phyloP scores from a whole-genome alignment of 345 rosid genomes.

The Diplotaxis tenuifolia region DNA sequence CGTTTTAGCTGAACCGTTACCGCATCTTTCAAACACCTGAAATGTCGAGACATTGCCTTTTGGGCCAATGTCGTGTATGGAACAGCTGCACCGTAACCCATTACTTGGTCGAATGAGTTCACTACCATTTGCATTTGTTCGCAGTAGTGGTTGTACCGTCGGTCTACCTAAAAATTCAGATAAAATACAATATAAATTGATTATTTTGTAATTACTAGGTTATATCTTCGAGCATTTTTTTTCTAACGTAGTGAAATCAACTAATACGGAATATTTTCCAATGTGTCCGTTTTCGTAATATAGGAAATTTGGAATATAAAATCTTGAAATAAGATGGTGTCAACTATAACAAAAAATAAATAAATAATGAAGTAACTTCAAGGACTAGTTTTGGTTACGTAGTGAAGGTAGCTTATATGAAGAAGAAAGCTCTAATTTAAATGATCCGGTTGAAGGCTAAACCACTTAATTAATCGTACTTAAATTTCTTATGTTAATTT shows the following conservation, averaged over 20 bases:
- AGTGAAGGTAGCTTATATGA: constrained; percentile 32
- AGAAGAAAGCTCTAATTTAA: constrained; percentile 18
- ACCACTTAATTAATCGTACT: constrained; percentile 24
- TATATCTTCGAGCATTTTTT: background rate
- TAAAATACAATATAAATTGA: background rate
- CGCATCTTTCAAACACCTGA: constrained; percentile 87
- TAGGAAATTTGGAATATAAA: background rate
- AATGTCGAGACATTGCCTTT: constrained; percentile 98
- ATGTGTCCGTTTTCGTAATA: background rate
- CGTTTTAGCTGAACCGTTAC: constrained; percentile 68
- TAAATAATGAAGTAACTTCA: constrained; percentile 30
- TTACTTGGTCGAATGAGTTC: constrained; percentile 75
- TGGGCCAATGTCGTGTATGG: constrained; percentile 90
- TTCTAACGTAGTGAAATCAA: background rate
- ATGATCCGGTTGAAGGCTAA: constrained; percentile 24
- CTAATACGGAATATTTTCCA: background rate
- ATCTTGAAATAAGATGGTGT: constrained; percentile 18
- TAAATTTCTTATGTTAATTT: constrained; percentile 13
- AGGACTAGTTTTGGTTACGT: constrained; percentile 39
- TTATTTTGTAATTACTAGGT: background rate
- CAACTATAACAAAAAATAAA: no score
- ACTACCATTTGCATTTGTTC: constrained; percentile 93
- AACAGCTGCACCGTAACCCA: constrained; percentile 72
- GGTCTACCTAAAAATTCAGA: constrained; percentile 57
- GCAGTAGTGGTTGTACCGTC: constrained; percentile 85